These are phyloP conservation scores for Cystobasidium sp. DNA, from an alignment of 1,284 basidiomycete genomes.

Conservation along the genomic window DNA sequence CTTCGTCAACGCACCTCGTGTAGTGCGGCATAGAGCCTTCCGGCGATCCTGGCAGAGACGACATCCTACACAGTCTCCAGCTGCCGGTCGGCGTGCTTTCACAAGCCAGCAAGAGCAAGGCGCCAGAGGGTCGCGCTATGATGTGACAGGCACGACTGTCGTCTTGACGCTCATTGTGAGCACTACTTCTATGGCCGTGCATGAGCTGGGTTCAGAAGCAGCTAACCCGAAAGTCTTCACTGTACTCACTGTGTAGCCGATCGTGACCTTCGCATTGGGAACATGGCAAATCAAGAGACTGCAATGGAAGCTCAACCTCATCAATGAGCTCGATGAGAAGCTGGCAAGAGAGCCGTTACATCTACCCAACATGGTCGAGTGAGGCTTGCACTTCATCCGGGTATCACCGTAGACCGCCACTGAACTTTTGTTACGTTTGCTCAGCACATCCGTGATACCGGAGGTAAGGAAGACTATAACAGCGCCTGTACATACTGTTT, in stretches of 20 bases:
- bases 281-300: slow-evolving; percentile 89
- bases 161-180: slow-evolving; percentile 38
- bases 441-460: slow-evolving; percentile 36
- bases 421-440: slow-evolving; percentile 1
- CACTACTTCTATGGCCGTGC: neutral
- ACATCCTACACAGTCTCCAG: neutral
- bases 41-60: slow-evolving; percentile 12
- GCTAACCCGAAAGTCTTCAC: neutral
- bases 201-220: neutral
- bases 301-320: slow-evolving; percentile 92
- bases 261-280: slow-evolving; percentile 89
- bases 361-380: slow-evolving; percentile 88
- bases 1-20: neutral
- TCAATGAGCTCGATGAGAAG: slow-evolving; percentile 93
- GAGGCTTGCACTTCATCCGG: slow-evolving; percentile 53
- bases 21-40: neutral
- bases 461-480: slow-evolving; percentile 11
- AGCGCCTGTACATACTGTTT: neutral
- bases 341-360: slow-evolving; percentile 76
- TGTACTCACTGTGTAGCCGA: slow-evolving; percentile 59
- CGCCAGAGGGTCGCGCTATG: slow-evolving; percentile 19
- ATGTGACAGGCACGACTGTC: slow-evolving; percentile 40
- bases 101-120: slow-evolving; percentile 14
- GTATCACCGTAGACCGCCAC: neutral
- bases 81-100: neutral